Conservation (phyloP, 2,329 filamentous ascomycete species). For the Epichloe festucae region DNA sequence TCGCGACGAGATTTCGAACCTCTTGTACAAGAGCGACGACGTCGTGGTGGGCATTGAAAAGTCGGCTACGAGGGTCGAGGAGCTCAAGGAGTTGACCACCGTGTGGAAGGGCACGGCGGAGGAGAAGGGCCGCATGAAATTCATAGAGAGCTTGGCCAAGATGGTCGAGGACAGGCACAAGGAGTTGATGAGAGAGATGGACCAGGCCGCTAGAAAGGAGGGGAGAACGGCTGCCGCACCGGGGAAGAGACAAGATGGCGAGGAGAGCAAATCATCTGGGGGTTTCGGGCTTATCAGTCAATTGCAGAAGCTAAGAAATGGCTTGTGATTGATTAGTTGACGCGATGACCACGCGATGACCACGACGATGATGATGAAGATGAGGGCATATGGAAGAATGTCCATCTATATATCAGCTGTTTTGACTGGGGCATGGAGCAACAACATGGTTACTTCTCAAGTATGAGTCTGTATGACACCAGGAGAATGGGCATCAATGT, state of each 20-base stretch:
- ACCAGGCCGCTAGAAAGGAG: conserved; percentile 27
- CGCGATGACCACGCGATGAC: background rate
- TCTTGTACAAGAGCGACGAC: conserved; percentile 46
- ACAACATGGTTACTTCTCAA: too few relatives aligned
- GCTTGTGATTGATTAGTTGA: conserved; percentile 28
- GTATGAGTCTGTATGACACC: too few relatives aligned
- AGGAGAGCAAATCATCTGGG: conserved; percentile 31
- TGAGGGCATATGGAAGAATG: background rate
- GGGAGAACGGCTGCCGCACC: conserved; percentile 18
- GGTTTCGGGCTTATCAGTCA: conserved; percentile 51
- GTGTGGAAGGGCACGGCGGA: conserved; percentile 96
- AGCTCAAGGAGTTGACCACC: conserved; percentile 59
- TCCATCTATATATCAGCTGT: background rate
- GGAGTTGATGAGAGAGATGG: conserved; percentile 39
- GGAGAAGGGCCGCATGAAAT: conserved; percentile 69
- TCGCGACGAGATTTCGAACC: conserved; percentile 54
- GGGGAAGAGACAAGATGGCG: conserved; percentile 13
- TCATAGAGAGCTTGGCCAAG: conserved; percentile 70
- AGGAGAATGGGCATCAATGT: too few relatives aligned
- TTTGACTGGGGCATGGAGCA: too few relatives aligned
- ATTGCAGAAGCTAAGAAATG: conserved; percentile 45
- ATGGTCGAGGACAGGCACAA: conserved; percentile 65
- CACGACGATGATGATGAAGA: background rate
- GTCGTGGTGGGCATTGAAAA: conserved; percentile 56
- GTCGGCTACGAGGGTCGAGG: conserved; percentile 61